Percentiles rank a stretch among this genome's conserved stretches.
These are phyloP conservation scores for Ricinus communis DNA, from an alignment of 345 rosid genomes.

Conservation along the genomic window DNA sequence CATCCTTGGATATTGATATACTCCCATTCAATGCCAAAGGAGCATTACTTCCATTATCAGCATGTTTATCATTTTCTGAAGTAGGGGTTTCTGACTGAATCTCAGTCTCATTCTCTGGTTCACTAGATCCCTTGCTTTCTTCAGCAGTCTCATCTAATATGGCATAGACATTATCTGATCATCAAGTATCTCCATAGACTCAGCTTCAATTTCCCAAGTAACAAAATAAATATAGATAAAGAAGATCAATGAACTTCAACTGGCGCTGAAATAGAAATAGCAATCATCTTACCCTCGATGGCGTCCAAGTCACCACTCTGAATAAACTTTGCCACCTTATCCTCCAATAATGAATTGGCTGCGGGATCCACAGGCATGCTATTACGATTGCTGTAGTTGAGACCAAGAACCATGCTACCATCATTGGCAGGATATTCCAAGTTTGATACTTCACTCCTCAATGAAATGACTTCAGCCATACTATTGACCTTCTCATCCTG, in stretches of 20 bases:
- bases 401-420: conserved; percentile 10
- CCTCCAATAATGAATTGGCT: conserved; percentile 46
- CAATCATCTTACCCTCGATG: conserved; percentile 47
- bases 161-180: conserved; percentile 46
- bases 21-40: conserved; percentile 37
- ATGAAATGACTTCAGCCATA: conserved; percentile 22
- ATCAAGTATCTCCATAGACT: conserved; percentile 27
- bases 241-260: conserved; percentile 2
- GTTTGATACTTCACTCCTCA: conserved; percentile 2
- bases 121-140: conserved; percentile 30
- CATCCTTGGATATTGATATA: conserved; percentile 31
- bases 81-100: conserved; percentile 24
- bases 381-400: conserved; percentile 25
- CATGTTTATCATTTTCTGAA: conserved; percentile 28
- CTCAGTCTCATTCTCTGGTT: conserved; percentile 20
- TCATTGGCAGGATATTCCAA: conserved; percentile 2
- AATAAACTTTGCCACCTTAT: conserved; percentile 59
- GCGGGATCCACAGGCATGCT: conserved; percentile 23
- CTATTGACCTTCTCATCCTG: conserved; percentile 27
- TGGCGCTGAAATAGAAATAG: not conserved
- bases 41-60: conserved; percentile 25
- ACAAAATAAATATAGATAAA: conserved; percentile 15
- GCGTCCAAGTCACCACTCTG: conserved; percentile 67
- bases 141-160: conserved; percentile 26
- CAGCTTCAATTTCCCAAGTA: conserved; percentile 23